Conservation (phyloP, 805 yeast species). For the Yarrowia yakushimensis region DNA sequence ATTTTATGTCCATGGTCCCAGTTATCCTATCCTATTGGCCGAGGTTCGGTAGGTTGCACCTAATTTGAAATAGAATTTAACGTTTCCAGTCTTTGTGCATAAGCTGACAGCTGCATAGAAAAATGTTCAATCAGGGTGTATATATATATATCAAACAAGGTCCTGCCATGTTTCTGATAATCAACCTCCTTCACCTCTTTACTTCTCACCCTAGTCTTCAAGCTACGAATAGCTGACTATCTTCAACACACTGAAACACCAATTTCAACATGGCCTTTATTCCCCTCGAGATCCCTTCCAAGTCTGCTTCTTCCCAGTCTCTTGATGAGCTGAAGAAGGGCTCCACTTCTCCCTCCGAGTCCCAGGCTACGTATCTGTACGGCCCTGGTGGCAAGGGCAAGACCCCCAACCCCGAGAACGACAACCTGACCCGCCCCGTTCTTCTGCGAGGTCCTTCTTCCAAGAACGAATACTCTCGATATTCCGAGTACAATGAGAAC, state of each 20-base stretch:
- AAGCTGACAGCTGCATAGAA: not conserved
- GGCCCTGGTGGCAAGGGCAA: constrained; percentile 25
- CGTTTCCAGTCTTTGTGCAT: not conserved
- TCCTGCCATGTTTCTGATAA: not conserved
- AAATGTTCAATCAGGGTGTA: not conserved
- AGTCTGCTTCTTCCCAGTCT: constrained; percentile 24
- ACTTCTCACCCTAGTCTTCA: not conserved
- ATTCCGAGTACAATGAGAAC: constrained; percentile 20
- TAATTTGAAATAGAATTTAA: not conserved
- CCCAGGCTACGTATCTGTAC: constrained; percentile 20
- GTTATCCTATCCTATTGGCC: constrained; percentile 21
- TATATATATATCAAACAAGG: not conserved
- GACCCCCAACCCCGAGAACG: constrained; percentile 23
- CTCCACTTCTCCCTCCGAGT: constrained; percentile 1
- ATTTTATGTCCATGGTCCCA: constrained; percentile 12
- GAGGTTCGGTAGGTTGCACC: constrained; percentile 26
- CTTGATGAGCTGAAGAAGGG: constrained; percentile 22
- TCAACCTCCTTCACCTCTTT: not conserved
- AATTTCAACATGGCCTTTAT: constrained; percentile 12
- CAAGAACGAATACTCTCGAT: constrained; percentile 16
- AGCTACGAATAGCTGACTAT: constrained; percentile 21
- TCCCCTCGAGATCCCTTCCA: constrained; percentile 23
- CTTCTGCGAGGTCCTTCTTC: constrained; percentile 25
- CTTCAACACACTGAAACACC: not conserved
- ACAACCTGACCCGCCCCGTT: constrained; percentile 20